phyloP scores from a whole-genome alignment of 495 filamentous ascomycete species.

The Penicillium ucsense region DNA sequence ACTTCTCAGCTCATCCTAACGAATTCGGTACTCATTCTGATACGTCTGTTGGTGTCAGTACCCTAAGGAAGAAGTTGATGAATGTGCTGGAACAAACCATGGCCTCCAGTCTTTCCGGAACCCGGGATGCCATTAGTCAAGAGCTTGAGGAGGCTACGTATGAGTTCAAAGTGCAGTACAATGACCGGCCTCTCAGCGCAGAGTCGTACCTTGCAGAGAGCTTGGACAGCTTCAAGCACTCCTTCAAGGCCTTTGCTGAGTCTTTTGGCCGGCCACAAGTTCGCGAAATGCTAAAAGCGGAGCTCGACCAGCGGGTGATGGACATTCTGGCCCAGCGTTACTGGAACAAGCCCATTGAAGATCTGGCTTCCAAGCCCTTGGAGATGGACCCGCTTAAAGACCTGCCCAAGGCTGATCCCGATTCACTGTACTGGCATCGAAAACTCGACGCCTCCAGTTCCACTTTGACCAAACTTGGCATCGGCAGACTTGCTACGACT shows the following conservation, averaged over 20 bases:
- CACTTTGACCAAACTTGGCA: conserved; percentile 82
- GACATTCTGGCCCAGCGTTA: conserved; percentile 92
- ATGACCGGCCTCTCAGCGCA: conserved; percentile 86
- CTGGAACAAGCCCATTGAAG: conserved; percentile 93
- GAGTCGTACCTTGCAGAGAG: conserved; percentile 94
- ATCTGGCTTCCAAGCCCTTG: conserved; percentile 48
- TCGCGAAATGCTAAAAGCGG: conserved; percentile 77
- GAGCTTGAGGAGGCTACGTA: conserved; percentile 97
- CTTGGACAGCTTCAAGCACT: conserved; percentile 94
- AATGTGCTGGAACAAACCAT: conserved; percentile 94
- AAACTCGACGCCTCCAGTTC: conserved; percentile 91
- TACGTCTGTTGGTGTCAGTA: conserved; percentile 71
- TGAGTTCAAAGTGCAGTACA: conserved; percentile 99
- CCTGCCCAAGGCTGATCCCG: conserved; percentile 71
- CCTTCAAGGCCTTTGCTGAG: conserved; percentile 87
- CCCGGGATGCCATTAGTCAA: conserved; percentile 83
- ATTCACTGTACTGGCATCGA: conserved; percentile 83
- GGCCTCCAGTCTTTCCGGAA: conserved; percentile 79
- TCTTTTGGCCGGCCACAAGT: conserved; percentile 85
- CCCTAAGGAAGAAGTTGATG: conserved; percentile 90
- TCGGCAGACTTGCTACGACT: conserved; percentile 84
- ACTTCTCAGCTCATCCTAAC: conserved; percentile 71
- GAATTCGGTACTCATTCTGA: conserved; percentile 68
- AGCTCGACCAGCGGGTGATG: conserved; percentile 89
- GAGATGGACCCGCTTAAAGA: conserved; percentile 67